phyloP scores from a whole-genome alignment of 768 basidiomycete species.

The Daedalea quercina region DNA sequence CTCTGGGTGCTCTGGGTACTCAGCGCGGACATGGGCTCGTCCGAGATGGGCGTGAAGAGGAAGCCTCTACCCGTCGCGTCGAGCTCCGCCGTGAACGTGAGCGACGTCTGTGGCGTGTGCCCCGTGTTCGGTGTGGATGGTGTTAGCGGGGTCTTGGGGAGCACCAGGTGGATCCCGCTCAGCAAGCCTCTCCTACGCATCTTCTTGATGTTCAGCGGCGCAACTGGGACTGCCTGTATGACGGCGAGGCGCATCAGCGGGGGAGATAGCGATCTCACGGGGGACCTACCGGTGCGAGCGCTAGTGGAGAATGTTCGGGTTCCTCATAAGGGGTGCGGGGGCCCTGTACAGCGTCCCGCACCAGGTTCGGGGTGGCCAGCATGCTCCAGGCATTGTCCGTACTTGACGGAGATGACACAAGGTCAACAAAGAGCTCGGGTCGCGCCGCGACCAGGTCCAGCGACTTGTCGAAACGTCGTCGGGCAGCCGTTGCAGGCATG shows the following conservation, averaged over 20 bases:
- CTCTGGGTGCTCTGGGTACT: constrained; percentile 7
- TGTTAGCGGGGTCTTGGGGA: constrained; percentile 19
- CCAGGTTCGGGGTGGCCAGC: constrained; percentile 16
- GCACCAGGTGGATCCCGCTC: constrained; percentile 19
- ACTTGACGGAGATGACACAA: constrained; percentile 15
- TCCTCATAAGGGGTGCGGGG: not conserved
- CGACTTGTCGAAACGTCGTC: constrained; percentile 20
- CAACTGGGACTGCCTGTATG: constrained; percentile 1
- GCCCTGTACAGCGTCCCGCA: not conserved
- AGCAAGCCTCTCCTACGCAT: constrained; percentile 19
- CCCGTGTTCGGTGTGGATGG: constrained; percentile 9
- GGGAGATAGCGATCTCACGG: not conserved
- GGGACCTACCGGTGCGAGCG: not conserved
- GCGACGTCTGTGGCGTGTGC: constrained; percentile 15
- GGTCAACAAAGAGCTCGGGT: constrained; percentile 18
- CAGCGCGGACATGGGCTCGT: constrained; percentile 8
- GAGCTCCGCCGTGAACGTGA: constrained; percentile 26
- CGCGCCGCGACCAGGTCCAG: constrained; percentile 25
- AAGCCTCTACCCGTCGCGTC: constrained; percentile 20
- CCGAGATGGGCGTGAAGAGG: constrained; percentile 19
- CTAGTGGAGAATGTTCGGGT: not conserved
- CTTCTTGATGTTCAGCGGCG: constrained; percentile 18
- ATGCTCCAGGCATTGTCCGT: constrained; percentile 25
- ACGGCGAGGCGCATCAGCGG: not conserved
- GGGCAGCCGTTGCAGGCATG: constrained; percentile 15